Percentiles rank a stretch among this genome's conserved stretches.
These are phyloP conservation scores for Parathielavia appendiculata DNA, from an alignment of 495 filamentous ascomycete genomes.

Conservation along the genomic window DNA sequence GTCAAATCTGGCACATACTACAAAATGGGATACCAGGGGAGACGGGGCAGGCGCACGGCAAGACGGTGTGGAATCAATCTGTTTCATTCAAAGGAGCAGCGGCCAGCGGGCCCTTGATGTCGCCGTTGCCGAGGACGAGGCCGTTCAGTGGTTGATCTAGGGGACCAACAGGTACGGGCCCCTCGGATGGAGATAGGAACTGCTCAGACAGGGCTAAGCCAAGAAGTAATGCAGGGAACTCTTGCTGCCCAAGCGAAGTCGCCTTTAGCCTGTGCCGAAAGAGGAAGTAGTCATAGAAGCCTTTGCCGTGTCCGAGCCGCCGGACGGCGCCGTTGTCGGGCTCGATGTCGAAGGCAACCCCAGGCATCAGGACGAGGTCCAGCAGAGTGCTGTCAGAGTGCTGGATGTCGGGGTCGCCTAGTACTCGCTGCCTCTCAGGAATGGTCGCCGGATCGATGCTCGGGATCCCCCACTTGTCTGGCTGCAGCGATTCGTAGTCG, in stretches of 20 bases:
- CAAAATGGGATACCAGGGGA: constrained; percentile 23
- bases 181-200: constrained; percentile 52
- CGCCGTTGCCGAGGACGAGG: constrained; percentile 43
- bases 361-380: constrained; percentile 87
- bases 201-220: constrained; percentile 88
- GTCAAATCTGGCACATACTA: constrained; percentile 5
- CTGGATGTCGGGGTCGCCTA: constrained; percentile 51
- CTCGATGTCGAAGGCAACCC: constrained; percentile 79
- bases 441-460: constrained; percentile 61
- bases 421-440: constrained; percentile 58
- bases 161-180: constrained; percentile 38
- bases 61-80: constrained; percentile 12
- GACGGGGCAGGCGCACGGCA: constrained; percentile 16
- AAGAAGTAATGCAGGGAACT: constrained; percentile 56
- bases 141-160: constrained; percentile 46
- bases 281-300: constrained; percentile 94
- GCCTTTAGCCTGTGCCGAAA: constrained; percentile 56
- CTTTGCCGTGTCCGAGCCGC: constrained; percentile 88
- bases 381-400: constrained; percentile 48
- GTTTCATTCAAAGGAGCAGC: constrained; percentile 16
- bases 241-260: constrained; percentile 37
- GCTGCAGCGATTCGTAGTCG: constrained; percentile 70
- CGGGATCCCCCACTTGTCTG: constrained; percentile 90
- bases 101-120: constrained; percentile 32
- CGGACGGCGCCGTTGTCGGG: constrained; percentile 48